Evolutionary conservation across 2,329 filamentous ascomycete species (phyloP).

Genomic region (Fusarium pseudograminearum): DNA sequence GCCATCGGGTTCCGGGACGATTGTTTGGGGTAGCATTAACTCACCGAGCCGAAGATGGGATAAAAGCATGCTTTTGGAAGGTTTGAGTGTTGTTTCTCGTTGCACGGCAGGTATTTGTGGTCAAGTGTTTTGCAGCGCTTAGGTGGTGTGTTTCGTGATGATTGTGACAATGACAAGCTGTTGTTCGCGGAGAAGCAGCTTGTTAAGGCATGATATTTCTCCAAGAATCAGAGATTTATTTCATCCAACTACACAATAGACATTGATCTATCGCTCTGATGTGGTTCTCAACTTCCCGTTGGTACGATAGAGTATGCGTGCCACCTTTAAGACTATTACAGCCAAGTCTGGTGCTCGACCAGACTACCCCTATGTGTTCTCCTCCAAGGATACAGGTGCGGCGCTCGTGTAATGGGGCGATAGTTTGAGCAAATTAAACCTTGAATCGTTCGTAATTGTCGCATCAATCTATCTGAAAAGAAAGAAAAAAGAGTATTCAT

Average conservation of each 20-base stretch:
- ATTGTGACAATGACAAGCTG: not conserved
- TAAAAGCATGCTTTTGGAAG: slow-evolving; percentile 7
- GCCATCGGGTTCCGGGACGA: slow-evolving; percentile 15
- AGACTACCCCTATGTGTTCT: not conserved
- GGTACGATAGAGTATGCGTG: not conserved
- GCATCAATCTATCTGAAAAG: too few species aligned
- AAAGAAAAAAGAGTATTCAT: not conserved
- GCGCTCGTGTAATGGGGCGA: not conserved
- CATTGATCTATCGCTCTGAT: not conserved
- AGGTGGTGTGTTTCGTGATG: not conserved
- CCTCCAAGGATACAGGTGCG: not conserved
- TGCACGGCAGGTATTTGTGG: slow-evolving; percentile 10
- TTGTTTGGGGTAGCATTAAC: slow-evolving; percentile 22
- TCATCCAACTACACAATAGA: not conserved
- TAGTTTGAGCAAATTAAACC: not conserved
- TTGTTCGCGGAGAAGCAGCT: not conserved
- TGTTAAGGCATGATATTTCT: not conserved
- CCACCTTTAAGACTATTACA: not conserved
- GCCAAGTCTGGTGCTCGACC: not conserved
- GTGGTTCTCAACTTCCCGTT: not conserved
- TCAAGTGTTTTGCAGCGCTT: not conserved
- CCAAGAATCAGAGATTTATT: too few species aligned
- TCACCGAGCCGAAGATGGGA: slow-evolving; percentile 33
- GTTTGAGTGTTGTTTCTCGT: not conserved
- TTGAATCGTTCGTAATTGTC: not conserved